Evolutionary conservation across 2,329 filamentous ascomycete species (phyloP).

Genomic region (Fusarium kyushuense): DNA sequence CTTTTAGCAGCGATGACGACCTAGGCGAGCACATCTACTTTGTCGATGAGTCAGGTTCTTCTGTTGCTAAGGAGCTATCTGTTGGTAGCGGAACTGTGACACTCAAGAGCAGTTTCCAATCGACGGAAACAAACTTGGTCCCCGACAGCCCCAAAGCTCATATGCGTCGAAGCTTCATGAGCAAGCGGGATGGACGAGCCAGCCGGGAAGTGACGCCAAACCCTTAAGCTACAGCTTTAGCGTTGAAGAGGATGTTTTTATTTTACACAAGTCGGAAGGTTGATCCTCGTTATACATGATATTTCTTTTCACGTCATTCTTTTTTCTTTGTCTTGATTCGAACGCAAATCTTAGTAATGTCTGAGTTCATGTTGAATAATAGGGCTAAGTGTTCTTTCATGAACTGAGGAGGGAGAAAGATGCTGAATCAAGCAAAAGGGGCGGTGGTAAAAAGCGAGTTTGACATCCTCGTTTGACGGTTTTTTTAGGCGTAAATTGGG

Average conservation of each 20-base stretch:
- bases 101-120: constrained; percentile 78
- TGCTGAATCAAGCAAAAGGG: constrained; percentile 2
- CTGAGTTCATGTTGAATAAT: constrained; percentile 11
- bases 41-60: constrained; percentile 81
- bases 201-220: constrained; percentile 61
- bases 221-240: constrained; percentile 37
- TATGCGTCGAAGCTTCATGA: constrained; percentile 66
- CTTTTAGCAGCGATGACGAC: constrained; percentile 84
- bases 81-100: constrained; percentile 80
- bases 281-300: constrained; percentile 11
- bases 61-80: constrained; percentile 77
- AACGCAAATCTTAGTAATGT: constrained; percentile 31
- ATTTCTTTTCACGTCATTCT: constrained; percentile 12
- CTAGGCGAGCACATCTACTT: constrained; percentile 91
- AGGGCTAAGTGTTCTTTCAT: constrained; percentile 20
- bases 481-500: constrained; percentile 39
- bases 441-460: constrained; percentile 19
- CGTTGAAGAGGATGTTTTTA: not conserved
- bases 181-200: constrained; percentile 61
- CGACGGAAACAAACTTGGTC: constrained; percentile 59
- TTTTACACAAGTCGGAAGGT: constrained; percentile 9
- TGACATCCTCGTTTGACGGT: constrained; percentile 33
- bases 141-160: constrained; percentile 62
- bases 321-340: constrained; percentile 28
- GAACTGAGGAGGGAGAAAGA: constrained; percentile 2